Evolutionary conservation across 1,139 yeast species (phyloP).

Genomic region (Yamadazyma oceani): DNA sequence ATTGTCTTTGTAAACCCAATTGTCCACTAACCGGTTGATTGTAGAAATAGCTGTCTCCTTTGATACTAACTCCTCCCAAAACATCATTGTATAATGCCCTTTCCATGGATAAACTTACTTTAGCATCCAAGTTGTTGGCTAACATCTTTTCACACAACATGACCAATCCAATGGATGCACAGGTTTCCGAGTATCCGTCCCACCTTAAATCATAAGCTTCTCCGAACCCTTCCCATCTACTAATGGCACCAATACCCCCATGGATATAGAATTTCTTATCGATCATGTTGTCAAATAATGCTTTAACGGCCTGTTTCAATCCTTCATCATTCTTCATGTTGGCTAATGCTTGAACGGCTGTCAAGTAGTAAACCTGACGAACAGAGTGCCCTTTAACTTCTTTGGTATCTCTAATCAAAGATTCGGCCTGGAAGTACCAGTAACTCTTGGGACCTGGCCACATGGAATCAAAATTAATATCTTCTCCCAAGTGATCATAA

Average conservation of each 20-base stretch:
- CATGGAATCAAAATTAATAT: slow-evolving; percentile 4
- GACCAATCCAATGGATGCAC: slow-evolving; percentile 21
- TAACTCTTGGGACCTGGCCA: slow-evolving; percentile 20
- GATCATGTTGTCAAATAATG: slow-evolving; percentile 20
- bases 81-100: slow-evolving; percentile 19
- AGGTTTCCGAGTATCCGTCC: slow-evolving; percentile 23
- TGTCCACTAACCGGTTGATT: slow-evolving; percentile 18
- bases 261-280: slow-evolving; percentile 21
- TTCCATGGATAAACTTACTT: slow-evolving; percentile 18
- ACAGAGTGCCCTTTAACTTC: slow-evolving; percentile 21
- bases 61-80: slow-evolving; percentile 19
- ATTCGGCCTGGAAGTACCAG: slow-evolving; percentile 22
- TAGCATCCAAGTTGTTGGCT: slow-evolving; percentile 10
- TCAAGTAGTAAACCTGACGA: slow-evolving; percentile 16
- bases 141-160: slow-evolving; percentile 16
- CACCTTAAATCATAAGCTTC: slow-evolving; percentile 20
- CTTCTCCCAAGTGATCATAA: slow-evolving; percentile 10
- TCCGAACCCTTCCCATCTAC: slow-evolving; percentile 24
- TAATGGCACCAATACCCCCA: slow-evolving; percentile 23
- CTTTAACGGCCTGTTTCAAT: slow-evolving; percentile 14
- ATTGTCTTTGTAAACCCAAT: slow-evolving; percentile 15
- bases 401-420: slow-evolving; percentile 12
- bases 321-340: slow-evolving; percentile 13
- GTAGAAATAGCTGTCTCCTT: slow-evolving; percentile 18
- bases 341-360: slow-evolving; percentile 20